Conservation (phyloP, 2,329 filamentous ascomycete genomes). For the Cytospora paraplurivora region DNA sequence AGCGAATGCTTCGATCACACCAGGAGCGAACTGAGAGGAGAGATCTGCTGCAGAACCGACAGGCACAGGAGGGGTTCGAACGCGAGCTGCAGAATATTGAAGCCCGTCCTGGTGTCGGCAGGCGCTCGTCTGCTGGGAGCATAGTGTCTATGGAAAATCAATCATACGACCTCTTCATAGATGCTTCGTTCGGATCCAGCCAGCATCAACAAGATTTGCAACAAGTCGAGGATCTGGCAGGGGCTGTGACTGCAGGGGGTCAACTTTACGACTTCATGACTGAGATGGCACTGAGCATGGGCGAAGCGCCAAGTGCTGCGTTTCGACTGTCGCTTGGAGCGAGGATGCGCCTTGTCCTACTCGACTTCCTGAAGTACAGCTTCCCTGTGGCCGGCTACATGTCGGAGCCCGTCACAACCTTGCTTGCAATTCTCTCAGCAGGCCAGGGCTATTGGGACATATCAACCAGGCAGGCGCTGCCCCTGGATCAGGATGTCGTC, state of each 20-base stretch:
- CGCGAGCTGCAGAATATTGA: constrained; percentile 43
- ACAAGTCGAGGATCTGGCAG: constrained; percentile 54
- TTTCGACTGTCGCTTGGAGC: constrained; percentile 60
- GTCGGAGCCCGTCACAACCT: constrained; percentile 66
- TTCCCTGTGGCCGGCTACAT: constrained; percentile 71
- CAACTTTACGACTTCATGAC: constrained; percentile 57
- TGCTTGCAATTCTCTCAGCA: constrained; percentile 65
- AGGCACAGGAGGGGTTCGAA: constrained; percentile 59
- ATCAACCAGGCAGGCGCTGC: constrained; percentile 44
- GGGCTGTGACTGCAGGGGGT: constrained; percentile 50
- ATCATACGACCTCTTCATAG: constrained; percentile 60
- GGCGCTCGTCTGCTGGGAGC: constrained; percentile 62
- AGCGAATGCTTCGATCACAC: constrained; percentile 67
- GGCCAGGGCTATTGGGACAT: constrained; percentile 57
- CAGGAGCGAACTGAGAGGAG: constrained; percentile 62
- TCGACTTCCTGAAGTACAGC: constrained; percentile 71
- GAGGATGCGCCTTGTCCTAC: constrained; percentile 63
- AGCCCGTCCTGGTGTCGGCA: constrained; percentile 43
- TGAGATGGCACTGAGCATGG: constrained; percentile 51
- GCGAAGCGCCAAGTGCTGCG: constrained; percentile 48
- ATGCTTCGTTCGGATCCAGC: constrained; percentile 42
- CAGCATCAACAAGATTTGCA: constrained; percentile 53
- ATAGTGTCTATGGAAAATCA: constrained; percentile 64
- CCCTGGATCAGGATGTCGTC: constrained; percentile 41
- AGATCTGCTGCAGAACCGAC: constrained; percentile 60